phyloP scores from a whole-genome alignment of 139 green algal species.

The Coccomyxa sp. region DNA sequence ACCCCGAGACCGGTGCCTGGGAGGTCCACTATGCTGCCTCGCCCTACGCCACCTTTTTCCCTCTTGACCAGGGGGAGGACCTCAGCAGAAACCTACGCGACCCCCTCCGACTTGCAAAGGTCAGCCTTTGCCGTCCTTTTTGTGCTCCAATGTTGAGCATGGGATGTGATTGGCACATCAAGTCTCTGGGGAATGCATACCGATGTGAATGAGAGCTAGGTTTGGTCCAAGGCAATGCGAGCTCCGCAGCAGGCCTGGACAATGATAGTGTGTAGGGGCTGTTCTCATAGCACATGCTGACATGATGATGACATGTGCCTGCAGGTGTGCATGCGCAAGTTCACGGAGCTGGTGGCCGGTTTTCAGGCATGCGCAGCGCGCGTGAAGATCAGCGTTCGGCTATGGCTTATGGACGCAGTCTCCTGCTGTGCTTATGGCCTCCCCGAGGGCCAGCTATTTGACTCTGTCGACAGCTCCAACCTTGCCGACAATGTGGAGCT shows the following conservation, averaged over 20 bases:
- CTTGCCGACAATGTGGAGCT: neutral
- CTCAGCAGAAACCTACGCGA: neutral
- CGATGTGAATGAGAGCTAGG: too few relatives aligned
- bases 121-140: too few relatives aligned
- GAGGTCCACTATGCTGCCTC: neutral
- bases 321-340: neutral
- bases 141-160: too few relatives aligned
- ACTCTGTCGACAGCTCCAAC: neutral
- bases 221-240: too few relatives aligned
- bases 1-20: neutral
- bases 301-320: too few relatives aligned
- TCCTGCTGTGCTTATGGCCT: neutral
- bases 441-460: neutral
- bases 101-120: too few relatives aligned
- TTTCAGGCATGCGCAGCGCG: neutral
- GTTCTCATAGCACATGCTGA: too few relatives aligned
- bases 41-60: neutral
- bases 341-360: neutral
- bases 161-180: too few relatives aligned
- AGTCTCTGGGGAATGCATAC: too few relatives aligned
- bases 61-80: neutral
- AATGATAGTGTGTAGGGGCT: too few relatives aligned
- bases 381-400: neutral
- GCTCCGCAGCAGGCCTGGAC: too few relatives aligned
- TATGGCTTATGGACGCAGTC: neutral